These are phyloP conservation scores for Trichoderma arundinaceum DNA, from an alignment of 2,329 filamentous ascomycete species.

Conservation along the genomic window DNA sequence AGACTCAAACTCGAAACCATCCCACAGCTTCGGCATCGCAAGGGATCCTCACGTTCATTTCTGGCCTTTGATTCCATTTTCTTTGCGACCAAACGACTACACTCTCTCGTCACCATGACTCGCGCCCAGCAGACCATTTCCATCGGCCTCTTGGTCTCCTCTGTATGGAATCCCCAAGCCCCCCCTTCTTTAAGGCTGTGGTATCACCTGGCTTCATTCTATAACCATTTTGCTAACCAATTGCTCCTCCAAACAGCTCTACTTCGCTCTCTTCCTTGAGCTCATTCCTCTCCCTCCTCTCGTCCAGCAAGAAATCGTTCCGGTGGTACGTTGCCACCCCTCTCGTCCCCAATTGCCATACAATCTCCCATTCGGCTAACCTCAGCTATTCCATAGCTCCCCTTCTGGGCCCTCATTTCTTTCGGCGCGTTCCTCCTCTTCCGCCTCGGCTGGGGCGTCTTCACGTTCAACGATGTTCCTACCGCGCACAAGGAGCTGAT, in stretches of 20 bases:
- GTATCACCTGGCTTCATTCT: not conserved
- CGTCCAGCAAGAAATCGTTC: conserved; percentile 84
- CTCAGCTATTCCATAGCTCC: conserved; percentile 64
- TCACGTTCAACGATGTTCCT: conserved; percentile 96
- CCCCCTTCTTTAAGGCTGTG: not conserved
- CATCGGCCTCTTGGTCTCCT: conserved; percentile 82
- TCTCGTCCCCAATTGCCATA: not conserved
- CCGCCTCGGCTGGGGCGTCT: conserved; percentile 88
- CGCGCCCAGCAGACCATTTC: conserved; percentile 93
- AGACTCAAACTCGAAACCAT: not conserved
- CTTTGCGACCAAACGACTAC: not conserved
- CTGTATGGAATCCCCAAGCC: conserved; percentile 61
- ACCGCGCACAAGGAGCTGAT: conserved; percentile 89
- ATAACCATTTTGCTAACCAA: not conserved
- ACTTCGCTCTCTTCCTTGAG: conserved; percentile 83
- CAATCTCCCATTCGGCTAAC: conserved; percentile 1
- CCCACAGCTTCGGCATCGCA: conserved; percentile 3
- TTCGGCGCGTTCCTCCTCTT: conserved; percentile 92
- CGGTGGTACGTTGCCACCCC: conserved; percentile 69
- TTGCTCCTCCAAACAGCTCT: conserved; percentile 70
- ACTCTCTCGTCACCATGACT: conserved; percentile 69
- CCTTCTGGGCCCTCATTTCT: conserved; percentile 88
- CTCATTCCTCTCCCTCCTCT: conserved; percentile 79
- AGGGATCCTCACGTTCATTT: conserved; percentile 13
- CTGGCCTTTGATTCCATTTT: not conserved